A percentile compares a stretch with the other conserved stretches of the same genome.
phyloP scores from a whole-genome alignment of 768 basidiomycete genomes.

The Amanita brunnescens region DNA sequence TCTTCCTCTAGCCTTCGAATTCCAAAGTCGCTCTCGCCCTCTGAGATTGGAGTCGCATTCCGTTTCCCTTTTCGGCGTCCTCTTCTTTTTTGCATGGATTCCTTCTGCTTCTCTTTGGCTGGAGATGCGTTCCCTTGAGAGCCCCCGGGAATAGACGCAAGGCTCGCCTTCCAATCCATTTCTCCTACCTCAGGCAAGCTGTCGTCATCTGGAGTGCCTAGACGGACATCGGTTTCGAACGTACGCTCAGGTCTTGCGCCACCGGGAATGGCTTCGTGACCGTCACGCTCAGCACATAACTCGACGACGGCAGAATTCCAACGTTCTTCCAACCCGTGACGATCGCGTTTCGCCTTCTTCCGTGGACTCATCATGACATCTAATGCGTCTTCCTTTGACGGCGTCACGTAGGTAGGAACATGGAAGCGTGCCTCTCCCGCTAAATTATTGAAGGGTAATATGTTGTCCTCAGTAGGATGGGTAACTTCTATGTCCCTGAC shows the following conservation, averaged over 20 bases:
- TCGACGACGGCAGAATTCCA: constrained; percentile 3
- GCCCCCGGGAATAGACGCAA: constrained; percentile 3
- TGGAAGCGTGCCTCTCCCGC: constrained; percentile 30
- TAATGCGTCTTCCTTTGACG: not conserved
- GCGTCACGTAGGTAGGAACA: constrained; percentile 19
- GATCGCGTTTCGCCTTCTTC: constrained; percentile 6
- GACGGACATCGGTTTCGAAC: not conserved
- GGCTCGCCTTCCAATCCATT: constrained; percentile 4
- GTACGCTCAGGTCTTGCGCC: not conserved
- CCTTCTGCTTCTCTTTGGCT: constrained; percentile 2
- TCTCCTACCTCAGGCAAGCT: constrained; percentile 7
- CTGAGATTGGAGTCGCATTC: constrained; percentile 9
- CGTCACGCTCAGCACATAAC: not conserved
- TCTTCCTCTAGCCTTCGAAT: constrained; percentile 5
- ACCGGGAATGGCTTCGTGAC: not conserved
- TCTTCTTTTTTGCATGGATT: constrained; percentile 10
- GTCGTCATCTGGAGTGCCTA: not conserved
- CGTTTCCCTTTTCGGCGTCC: constrained; percentile 18
- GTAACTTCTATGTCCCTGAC: constrained; percentile 23
- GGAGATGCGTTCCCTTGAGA: not conserved
- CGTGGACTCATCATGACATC: not conserved
- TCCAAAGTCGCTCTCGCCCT: constrained; percentile 9
- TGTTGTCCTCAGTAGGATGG: constrained; percentile 28
- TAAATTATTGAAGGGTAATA: constrained; percentile 29
- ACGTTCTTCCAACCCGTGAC: not conserved